Evolutionary conservation across 192 early-diverging fungal genomes (phyloP).

Genomic region (Backusella sp.): DNA sequence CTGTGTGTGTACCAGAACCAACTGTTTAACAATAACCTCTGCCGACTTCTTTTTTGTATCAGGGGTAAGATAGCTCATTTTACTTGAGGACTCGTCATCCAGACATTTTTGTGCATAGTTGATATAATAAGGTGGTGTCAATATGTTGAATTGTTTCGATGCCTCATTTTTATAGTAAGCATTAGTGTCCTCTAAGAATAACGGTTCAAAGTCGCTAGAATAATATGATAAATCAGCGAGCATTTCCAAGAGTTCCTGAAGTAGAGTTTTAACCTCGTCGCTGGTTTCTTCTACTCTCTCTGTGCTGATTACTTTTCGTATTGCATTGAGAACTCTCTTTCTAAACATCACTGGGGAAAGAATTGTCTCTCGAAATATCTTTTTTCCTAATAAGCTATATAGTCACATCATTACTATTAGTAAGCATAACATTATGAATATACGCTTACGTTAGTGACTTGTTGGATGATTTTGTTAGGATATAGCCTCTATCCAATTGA

Average conservation of each 20-base stretch:
- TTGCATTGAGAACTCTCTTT: background rate
- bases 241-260: constrained; percentile 74
- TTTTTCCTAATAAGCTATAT: background rate
- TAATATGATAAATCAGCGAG: constrained; percentile 76
- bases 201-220: constrained; percentile 67
- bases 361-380: background rate
- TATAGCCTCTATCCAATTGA: constrained; percentile 14
- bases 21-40: constrained; percentile 60
- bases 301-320: constrained; percentile 5
- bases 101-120: constrained; percentile 66
- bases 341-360: background rate
- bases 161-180: constrained; percentile 78
- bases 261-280: constrained; percentile 52
- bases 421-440: background rate
- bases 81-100: constrained; percentile 61
- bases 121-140: constrained; percentile 70
- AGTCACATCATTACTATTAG: background rate
- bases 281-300: constrained; percentile 43
- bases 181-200: constrained; percentile 65
- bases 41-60: constrained; percentile 61
- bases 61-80: constrained; percentile 61
- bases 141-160: constrained; percentile 45
- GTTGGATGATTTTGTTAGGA: background rate
- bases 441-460: constrained; percentile 1
- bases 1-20: constrained; percentile 68